Evolutionary conservation across 345 rosid species (phyloP).

Genomic region (Brassica nigra): DNA sequence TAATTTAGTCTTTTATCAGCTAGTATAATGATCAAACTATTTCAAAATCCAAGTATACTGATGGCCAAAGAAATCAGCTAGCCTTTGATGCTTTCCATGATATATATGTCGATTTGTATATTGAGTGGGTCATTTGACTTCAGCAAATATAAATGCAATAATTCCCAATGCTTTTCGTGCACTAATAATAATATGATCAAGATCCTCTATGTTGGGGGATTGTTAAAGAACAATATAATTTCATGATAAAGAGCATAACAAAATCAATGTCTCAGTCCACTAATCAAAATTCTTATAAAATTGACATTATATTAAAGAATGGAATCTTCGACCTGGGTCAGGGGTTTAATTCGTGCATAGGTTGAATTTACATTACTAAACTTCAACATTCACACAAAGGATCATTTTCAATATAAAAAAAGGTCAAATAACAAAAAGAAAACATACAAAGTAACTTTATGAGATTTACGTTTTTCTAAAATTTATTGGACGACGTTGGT

Average conservation of each 20-base stretch:
- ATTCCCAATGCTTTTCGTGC: conserved; percentile 15
- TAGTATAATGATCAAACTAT: not conserved
- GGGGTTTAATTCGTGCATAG: not conserved
- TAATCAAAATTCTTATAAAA: conserved; percentile 11
- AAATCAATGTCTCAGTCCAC: conserved; percentile 25
- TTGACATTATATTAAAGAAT: conserved; percentile 1
- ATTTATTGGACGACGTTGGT: not conserved
- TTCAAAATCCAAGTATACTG: not conserved
- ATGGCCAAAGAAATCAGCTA: not conserved
- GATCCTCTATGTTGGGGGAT: conserved; percentile 1
- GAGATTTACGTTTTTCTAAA: not conserved
- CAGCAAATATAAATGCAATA: conserved; percentile 1
- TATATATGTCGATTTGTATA: not conserved
- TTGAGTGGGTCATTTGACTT: conserved; percentile 32
- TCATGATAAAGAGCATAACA: conserved; percentile 27
- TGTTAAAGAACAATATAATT: not conserved
- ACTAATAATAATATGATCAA: not conserved
- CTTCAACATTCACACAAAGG: not conserved
- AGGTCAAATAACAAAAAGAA: not conserved
- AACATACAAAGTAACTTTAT: conserved; percentile 14
- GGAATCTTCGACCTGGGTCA: conserved; percentile 23
- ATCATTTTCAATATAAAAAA: conserved; percentile 4
- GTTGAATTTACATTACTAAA: not conserved
- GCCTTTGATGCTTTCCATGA: not conserved
- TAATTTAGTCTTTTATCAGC: not conserved